A percentile compares a stretch with the other conserved stretches of the same genome.
These are phyloP conservation scores for Inga oerstediana DNA, from an alignment of 306 rosid species.

Conservation along the genomic window DNA sequence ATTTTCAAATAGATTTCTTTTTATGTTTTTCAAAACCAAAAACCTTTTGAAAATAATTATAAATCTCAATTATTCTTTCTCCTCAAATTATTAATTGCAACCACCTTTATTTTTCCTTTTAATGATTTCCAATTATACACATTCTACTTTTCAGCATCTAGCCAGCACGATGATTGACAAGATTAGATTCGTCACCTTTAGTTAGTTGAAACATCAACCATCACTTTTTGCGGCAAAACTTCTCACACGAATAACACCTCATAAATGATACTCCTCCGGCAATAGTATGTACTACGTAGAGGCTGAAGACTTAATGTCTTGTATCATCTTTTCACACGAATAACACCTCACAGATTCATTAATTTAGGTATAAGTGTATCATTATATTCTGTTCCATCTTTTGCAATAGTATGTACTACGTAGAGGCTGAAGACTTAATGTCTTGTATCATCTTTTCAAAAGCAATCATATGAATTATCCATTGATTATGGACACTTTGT, in stretches of 20 bases:
- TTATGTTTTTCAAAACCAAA: no score
- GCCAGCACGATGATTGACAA: slow-evolving; percentile 24
- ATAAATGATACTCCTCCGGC: no score
- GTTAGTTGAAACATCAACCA: slow-evolving; percentile 31
- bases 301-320: no score
- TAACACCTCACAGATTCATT: neutral
- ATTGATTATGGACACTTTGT: slow-evolving; percentile 16
- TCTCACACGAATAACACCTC: neutral
- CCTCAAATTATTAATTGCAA: neutral
- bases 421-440: neutral
- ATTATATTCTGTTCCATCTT: neutral
- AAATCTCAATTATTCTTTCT: neutral
- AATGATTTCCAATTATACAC: neutral
- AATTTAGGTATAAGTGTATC: neutral
- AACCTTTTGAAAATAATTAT: no score
- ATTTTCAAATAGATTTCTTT: no score
- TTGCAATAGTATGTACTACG: neutral
- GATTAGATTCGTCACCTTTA: slow-evolving; percentile 25
- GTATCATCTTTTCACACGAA: neutral
- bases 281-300: no score
- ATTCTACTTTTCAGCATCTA: neutral
- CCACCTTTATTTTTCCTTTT: neutral
- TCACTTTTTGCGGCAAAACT: slow-evolving; percentile 15
- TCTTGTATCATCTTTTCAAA: slow-evolving; percentile 12
- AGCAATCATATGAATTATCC: neutral